Percentiles rank a stretch among this genome's conserved stretches.
These are phyloP conservation scores for Otatea glauca DNA, from an alignment of 176 grass and related monocot species.

Conservation along the genomic window DNA sequence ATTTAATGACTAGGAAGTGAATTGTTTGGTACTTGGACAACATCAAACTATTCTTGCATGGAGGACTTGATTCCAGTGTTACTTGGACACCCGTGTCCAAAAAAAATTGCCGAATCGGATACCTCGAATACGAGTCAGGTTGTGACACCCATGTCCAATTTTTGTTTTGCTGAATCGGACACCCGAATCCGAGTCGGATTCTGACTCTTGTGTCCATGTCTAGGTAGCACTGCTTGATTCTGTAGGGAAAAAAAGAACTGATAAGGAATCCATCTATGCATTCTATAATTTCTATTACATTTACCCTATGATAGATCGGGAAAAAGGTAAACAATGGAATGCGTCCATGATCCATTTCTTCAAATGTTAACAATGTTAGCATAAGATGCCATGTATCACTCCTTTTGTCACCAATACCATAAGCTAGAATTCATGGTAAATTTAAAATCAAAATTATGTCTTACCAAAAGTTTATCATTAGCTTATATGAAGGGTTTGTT, in stretches of 20 bases:
- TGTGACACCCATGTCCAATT: too few relatives aligned
- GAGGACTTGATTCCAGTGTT: neutral
- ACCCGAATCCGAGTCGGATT: too few relatives aligned
- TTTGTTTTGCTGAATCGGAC: too few relatives aligned
- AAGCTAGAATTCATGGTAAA: neutral
- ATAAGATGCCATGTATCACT: neutral
- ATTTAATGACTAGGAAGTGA: slow-evolving; percentile 28
- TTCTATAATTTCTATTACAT: neutral
- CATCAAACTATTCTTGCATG: neutral
- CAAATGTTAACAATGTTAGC: neutral
- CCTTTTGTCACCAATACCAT: neutral
- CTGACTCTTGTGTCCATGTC: too few relatives aligned
- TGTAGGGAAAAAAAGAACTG: neutral
- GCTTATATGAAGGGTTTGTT: slow-evolving; percentile 22
- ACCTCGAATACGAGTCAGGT: too few relatives aligned
- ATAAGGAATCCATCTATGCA: slow-evolving; percentile 6
- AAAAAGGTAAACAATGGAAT: slow-evolving; percentile 16
- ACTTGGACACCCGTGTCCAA: too few relatives aligned
- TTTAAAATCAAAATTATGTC: neutral
- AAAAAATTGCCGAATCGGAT: too few relatives aligned
- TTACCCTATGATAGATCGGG: slow-evolving; percentile 14
- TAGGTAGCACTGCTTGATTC: neutral
- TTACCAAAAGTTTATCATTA: slow-evolving; percentile 29
- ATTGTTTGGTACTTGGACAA: slow-evolving; percentile 22
- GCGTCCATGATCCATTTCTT: slow-evolving; percentile 1